Evolutionary conservation across 345 rosid genomes (phyloP), one percentile per base, ranked within the genome.

Genomic region (Orychophragmus violaceus): DNA sequence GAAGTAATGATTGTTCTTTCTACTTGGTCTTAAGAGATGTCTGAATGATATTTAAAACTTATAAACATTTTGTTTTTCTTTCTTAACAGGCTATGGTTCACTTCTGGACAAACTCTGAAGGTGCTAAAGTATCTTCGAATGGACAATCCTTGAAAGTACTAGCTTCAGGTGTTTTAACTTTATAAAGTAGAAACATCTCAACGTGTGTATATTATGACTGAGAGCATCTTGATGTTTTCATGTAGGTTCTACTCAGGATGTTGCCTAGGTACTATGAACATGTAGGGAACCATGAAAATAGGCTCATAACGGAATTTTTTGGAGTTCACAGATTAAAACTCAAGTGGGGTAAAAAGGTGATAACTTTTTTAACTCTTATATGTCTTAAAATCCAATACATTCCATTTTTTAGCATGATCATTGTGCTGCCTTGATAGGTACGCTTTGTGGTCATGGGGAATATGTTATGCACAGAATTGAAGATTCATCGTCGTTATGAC

Each of bases 371-470:
- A 58, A 13, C 11, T 42, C 50, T 66, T 39, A 12, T 37, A 14
- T 54, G 2, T 56, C 11, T 22, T 27, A 69, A n/a, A 2, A 3
- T 17, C 11, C 69, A 74, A 46, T 48, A 14, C 37, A 23, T 55
- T 39, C n/a, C 23, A 5, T 17, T 63, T 57, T 25, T 66, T 58
- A 44, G 59, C 51, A 46, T 68, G 36, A 41, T 17, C n/a, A 11
- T 62, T 74, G 64, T 74, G 69, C 36, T 62, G 68, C 67, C 78
- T 71, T 69, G 66, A 71, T 70, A 94, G 99, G 99, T 94, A 65
- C 87, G 88, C 37, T 94, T 94, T 78, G 91, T 94, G 81, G 96
- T 94, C 74, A 94, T 94, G 99, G 99, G 99, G 48, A 94, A 90
- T 78, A 94, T 94, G 99, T 94, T 94, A 74, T 94, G 96, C 86